Percentiles rank a stretch among this genome's conserved stretches.
Evolutionary conservation across 345 rosid genomes (phyloP).

Genomic region (Euphorbia tirucalli): DNA sequence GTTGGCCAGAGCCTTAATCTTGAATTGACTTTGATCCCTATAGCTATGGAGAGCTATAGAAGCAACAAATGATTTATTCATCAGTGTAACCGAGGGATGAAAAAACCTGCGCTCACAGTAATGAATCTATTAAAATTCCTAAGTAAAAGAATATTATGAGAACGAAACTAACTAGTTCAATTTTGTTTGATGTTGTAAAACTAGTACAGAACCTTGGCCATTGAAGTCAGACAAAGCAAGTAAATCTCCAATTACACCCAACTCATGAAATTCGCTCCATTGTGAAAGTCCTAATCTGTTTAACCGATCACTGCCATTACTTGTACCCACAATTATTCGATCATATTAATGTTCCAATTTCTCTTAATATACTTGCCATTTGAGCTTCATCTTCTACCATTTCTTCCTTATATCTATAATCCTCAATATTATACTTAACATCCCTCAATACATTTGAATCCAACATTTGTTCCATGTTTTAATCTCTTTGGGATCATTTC

Average conservation of each 20-base stretch:
- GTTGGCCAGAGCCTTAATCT: too few species aligned
- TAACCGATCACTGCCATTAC: constrained; percentile 20
- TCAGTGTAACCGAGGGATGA: too few species aligned
- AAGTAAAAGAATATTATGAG: neutral
- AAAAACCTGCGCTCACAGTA: too few species aligned
- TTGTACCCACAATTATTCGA: constrained; percentile 53
- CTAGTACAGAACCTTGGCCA: constrained; percentile 28
- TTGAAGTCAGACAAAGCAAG: constrained; percentile 46
- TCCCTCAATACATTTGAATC: constrained; percentile 40
- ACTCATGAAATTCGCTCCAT: constrained; percentile 66
- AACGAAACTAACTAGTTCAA: neutral
- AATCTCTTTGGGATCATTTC: neutral
- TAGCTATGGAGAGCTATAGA: too few species aligned
- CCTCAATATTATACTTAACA: constrained; percentile 14
- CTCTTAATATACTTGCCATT: constrained; percentile 31
- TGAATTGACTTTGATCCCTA: too few species aligned
- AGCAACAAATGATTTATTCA: too few species aligned
- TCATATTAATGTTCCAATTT: constrained; percentile 33
- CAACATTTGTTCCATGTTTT: constrained; percentile 31
- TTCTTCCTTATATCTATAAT: constrained; percentile 24
- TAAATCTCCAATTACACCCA: constrained; percentile 46
- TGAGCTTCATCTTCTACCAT: constrained; percentile 39
- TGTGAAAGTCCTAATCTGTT: constrained; percentile 43
- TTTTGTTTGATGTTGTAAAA: constrained; percentile 32
- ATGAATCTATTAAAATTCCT: too few species aligned